Evolutionary conservation across 495 filamentous ascomycete species (phyloP).

Genomic region (Trichoderma erinaceum): DNA sequence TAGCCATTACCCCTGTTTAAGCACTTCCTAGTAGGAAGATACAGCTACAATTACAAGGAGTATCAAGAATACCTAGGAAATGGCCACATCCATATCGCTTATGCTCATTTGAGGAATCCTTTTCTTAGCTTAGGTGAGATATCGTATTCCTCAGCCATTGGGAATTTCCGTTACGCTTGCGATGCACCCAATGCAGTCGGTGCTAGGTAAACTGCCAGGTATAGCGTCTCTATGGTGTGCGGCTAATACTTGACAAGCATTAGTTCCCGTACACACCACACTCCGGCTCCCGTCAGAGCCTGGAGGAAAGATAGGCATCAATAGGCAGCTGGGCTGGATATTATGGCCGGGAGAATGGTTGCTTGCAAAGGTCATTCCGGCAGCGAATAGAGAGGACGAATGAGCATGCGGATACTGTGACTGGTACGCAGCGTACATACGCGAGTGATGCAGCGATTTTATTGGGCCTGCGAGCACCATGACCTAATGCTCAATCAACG

Average conservation of each 20-base stretch:
- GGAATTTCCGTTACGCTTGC: too few species aligned
- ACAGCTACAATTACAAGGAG: too few species aligned
- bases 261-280: conserved; percentile 22
- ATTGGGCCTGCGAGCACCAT: too few species aligned
- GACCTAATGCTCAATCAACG: too few species aligned
- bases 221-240: conserved; percentile 18
- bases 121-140: neutral
- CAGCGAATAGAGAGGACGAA: neutral
- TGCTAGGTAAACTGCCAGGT: conserved; percentile 16
- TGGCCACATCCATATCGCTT: neutral
- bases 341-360: neutral
- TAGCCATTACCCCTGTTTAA: too few species aligned
- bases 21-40: too few species aligned
- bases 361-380: neutral
- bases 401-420: too few species aligned
- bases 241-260: conserved; percentile 16
- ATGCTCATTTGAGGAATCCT: neutral
- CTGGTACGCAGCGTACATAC: too few species aligned
- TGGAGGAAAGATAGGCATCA: neutral
- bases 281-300: conserved; percentile 10
- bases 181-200: neutral
- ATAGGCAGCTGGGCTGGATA: neutral
- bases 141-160: neutral
- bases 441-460: too few species aligned
- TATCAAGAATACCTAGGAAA: neutral